These are phyloP conservation scores for Scedosporium boydii DNA, from an alignment of 2,329 filamentous ascomycete species.

Conservation along the genomic window DNA sequence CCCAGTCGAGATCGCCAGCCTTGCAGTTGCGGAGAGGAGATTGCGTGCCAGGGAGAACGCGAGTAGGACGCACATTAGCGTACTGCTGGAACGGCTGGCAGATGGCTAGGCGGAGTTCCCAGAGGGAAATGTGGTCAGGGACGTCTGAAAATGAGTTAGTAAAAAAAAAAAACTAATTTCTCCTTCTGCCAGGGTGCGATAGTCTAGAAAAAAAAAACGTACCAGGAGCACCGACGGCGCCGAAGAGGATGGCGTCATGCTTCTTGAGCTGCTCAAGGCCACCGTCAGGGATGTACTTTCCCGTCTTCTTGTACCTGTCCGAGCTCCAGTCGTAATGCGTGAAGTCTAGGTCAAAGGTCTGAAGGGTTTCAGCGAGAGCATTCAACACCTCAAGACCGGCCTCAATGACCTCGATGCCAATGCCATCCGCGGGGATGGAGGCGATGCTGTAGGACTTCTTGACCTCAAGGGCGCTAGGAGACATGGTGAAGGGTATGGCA, in stretches of 20 bases:
- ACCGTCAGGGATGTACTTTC: constrained; percentile 41
- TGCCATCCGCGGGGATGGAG: constrained; percentile 54
- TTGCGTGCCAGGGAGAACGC: constrained; percentile 48
- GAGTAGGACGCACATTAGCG: constrained; percentile 55
- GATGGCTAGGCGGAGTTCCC: constrained; percentile 54
- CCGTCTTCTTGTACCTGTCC: constrained; percentile 54
- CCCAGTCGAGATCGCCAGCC: constrained; percentile 51
- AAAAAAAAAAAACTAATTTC: not conserved
- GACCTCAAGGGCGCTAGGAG: not conserved
- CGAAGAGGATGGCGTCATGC: constrained; percentile 53
- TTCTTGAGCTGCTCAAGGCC: constrained; percentile 23
- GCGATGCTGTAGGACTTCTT: constrained; percentile 39
- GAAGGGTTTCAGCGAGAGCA: constrained; percentile 37
- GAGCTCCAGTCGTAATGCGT: constrained; percentile 58
- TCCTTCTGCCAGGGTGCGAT: too few relatives aligned
- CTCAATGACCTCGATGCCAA: constrained; percentile 53
- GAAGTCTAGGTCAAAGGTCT: constrained; percentile 53
- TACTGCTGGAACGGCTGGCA: constrained; percentile 57
- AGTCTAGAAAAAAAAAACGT: constrained; percentile 7
- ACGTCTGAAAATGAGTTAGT: constrained; percentile 30
- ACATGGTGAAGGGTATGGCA: not conserved
- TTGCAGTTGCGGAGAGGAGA: constrained; percentile 44
- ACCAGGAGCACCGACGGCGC: constrained; percentile 51
- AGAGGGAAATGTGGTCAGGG: constrained; percentile 57
- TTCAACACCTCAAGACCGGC: constrained; percentile 52